Evolutionary conservation across 176 grass and related monocot genomes (phyloP), one percentile per base, ranked within the genome.

Genomic region (Canna indica): DNA sequence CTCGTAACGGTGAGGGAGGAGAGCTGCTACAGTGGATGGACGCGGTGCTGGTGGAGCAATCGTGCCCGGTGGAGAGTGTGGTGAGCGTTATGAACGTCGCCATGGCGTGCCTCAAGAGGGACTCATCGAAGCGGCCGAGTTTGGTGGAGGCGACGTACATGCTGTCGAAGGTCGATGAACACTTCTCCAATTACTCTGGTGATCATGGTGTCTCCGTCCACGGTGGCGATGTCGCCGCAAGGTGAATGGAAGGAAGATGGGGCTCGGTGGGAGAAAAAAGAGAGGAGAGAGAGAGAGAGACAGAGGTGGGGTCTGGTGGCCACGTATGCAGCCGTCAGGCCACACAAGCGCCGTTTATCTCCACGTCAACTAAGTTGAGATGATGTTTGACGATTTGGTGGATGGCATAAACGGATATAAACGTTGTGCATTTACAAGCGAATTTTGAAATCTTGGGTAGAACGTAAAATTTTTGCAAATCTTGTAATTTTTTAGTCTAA

Each of bases 141-240:
- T 93, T 99, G 89, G 86, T 99, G 57, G 94, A 99, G 62, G 84
- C 87, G 16, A 86, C 88, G 0, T 99, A 93, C 80, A 90, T 87
- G 6, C 75, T 99, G 45, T 92, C 90, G 31, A 93, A 92, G 78
- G 89, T 84, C 13, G 86, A 99, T 46, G 94, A 99, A 69, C 45
- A 74, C n/a, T 90, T 93, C 57, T 45, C 80, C 0, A 86, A 99
- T 78, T 93, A 78, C 62, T 99, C 94, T 11, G 82, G 80, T 20
- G 94, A 99, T 44, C 41, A 44, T 62, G 79, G 80, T 41, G 16
- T 88, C 6, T 78, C 88, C 13, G 73, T 69, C 9, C 78, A 45
- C 20, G 81, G 75, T 54, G 27, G 66, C 25, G 80, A 90, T 17
- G 52, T 92, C 53, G 29, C 66, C 17, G 93, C 59, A 16, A 78